phyloP scores from a whole-genome alignment of 148 eudicot genomes.

The Camellia lanceoleosa region DNA sequence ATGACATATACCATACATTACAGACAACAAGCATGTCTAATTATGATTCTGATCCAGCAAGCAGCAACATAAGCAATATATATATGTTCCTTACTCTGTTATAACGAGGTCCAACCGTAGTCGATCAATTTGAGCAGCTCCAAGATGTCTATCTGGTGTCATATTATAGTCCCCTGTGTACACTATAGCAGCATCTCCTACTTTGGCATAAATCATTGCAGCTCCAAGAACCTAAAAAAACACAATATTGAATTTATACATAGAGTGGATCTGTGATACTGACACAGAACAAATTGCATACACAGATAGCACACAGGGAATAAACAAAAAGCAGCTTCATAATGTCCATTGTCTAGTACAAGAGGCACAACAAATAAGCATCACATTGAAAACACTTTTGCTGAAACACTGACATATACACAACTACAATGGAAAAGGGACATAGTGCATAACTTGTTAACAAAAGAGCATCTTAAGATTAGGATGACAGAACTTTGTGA shows the following conservation, averaged over 20 bases:
- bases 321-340: neutral
- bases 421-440: neutral
- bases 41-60: neutral
- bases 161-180: slow-evolving; percentile 97
- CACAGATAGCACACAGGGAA: neutral
- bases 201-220: slow-evolving; percentile 94
- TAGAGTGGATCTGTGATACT: neutral
- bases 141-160: slow-evolving; percentile 97
- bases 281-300: neutral
- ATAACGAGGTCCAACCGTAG: slow-evolving; percentile 83
- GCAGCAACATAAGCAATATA: neutral
- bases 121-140: slow-evolving; percentile 92
- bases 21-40: neutral
- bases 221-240: slow-evolving; percentile 79
- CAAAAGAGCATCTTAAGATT: neutral
- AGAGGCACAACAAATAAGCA: neutral
- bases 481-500: neutral
- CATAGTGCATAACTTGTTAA: neutral
- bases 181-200: slow-evolving; percentile 72
- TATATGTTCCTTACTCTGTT: slow-evolving; percentile 59
- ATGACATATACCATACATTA: neutral
- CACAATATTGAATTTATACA: neutral
- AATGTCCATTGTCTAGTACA: neutral
- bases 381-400: neutral
- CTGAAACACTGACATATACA: neutral